These are phyloP conservation scores for Miscanthus sacchariflorus DNA, from an alignment of 202 grass and related monocot species.

Conservation along the genomic window DNA sequence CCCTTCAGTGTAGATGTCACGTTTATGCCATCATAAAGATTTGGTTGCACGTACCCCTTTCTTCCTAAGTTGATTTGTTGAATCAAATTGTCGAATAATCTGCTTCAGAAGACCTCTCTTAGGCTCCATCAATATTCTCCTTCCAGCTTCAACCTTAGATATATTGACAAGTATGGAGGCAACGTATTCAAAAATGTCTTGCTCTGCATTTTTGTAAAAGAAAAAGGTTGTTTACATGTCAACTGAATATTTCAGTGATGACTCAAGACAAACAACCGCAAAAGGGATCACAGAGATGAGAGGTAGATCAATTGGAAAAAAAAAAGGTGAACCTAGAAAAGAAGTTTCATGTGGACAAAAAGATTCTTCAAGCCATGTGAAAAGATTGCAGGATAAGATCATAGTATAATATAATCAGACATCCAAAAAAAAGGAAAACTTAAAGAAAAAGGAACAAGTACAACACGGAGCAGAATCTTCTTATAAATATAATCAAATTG, in stretches of 20 bases:
- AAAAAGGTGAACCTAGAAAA: not conserved
- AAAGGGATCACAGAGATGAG: not conserved
- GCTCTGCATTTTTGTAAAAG: constrained; percentile 44
- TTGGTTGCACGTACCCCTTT: constrained; percentile 68
- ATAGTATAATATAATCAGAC: constrained; percentile 15
- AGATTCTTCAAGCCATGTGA: not conserved
- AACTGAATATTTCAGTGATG: not conserved
- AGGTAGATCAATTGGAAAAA: not conserved
- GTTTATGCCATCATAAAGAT: constrained; percentile 22
- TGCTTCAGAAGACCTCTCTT: constrained; percentile 91
- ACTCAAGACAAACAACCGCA: constrained; percentile 20
- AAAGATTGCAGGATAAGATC: not conserved
- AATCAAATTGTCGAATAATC: constrained; percentile 88
- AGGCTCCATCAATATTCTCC: constrained; percentile 86
- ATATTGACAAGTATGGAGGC: constrained; percentile 94
- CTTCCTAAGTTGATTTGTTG: constrained; percentile 90
- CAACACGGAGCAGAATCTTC: constrained; percentile 4
- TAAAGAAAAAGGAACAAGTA: not conserved
- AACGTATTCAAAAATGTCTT: constrained; percentile 88
- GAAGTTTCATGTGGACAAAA: not conserved
- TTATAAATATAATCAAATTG: not conserved
- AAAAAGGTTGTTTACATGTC: constrained; percentile 4
- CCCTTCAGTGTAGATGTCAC: constrained; percentile 6
- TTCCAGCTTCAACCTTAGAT: constrained; percentile 87
- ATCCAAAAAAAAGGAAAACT: constrained; percentile 16